A percentile compares a stretch with the other conserved stretches of the same genome.
These are phyloP conservation scores for Rickenella mellea DNA, from an alignment of 768 basidiomycete genomes.

Conservation along the genomic window DNA sequence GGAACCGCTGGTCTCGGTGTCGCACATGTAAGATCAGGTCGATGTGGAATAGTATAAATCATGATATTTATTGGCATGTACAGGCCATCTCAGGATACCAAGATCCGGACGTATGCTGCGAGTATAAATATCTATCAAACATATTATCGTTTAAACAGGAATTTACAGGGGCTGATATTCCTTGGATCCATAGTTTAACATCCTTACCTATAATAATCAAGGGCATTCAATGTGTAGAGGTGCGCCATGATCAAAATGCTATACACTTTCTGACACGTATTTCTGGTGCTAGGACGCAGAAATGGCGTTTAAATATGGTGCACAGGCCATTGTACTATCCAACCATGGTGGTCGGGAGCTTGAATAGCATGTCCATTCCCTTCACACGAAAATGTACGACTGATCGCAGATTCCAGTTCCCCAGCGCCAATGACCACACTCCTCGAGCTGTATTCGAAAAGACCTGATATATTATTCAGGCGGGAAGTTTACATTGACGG, in stretches of 20 bases:
- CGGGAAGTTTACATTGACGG: slow-evolving; percentile 37
- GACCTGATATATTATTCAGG: slow-evolving; percentile 28
- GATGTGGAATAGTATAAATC: neutral
- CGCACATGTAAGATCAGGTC: slow-evolving; percentile 14
- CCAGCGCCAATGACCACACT: slow-evolving; percentile 36
- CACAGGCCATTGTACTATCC: slow-evolving; percentile 35
- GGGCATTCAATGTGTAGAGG: slow-evolving; percentile 37
- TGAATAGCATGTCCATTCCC: slow-evolving; percentile 27
- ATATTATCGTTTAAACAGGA: neutral
- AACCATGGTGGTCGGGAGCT: slow-evolving; percentile 42
- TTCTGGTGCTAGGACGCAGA: slow-evolving; percentile 29
- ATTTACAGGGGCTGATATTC: slow-evolving; percentile 21
- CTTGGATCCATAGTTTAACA: slow-evolving; percentile 30
- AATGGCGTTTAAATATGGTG: slow-evolving; percentile 32
- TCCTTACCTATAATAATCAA: slow-evolving; percentile 33
- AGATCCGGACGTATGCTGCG: slow-evolving; percentile 23
- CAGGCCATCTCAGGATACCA: slow-evolving; percentile 21
- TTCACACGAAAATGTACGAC: neutral
- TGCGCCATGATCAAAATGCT: slow-evolving; percentile 8
- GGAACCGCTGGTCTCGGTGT: slow-evolving; percentile 12
- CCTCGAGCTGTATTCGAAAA: slow-evolving; percentile 29
- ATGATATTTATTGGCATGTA: neutral
- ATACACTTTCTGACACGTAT: neutral
- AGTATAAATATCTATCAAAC: slow-evolving; percentile 2
- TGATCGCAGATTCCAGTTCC: slow-evolving; percentile 15